phyloP scores from a whole-genome alignment of 306 rosid genomes.

The Gastrolobium villosum region DNA sequence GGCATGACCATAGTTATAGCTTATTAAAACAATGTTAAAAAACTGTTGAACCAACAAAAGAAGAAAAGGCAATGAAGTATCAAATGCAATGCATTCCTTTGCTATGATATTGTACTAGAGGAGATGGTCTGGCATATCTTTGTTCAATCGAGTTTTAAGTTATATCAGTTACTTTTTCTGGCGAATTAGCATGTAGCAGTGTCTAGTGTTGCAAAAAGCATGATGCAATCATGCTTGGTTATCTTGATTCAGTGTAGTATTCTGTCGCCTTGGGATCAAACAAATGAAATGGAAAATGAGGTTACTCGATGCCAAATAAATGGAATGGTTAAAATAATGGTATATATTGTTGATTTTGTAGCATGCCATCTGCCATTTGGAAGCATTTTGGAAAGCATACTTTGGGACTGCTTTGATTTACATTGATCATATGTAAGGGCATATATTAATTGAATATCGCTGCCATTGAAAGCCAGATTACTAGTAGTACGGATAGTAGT shows the following conservation, averaged over 20 bases:
- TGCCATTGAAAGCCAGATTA: background rate
- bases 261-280: background rate
- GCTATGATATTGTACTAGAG: constrained; percentile 25
- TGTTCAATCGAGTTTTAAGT: background rate
- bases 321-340: background rate
- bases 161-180: background rate
- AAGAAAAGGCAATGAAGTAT: constrained; percentile 4
- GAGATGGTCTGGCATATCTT: background rate
- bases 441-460: background rate
- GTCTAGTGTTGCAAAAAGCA: constrained; percentile 3
- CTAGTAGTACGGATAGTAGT: background rate
- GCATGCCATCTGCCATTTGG: background rate
- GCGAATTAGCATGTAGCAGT: constrained; percentile 20
- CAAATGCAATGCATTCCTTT: constrained; percentile 9
- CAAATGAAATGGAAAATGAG: constrained; percentile 19
- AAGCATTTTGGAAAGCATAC: background rate
- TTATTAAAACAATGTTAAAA: background rate
- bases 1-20: background rate
- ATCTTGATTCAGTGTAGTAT: constrained; percentile 5
- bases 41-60: background rate
- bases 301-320: background rate
- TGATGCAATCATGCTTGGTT: background rate
- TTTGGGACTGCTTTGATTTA: constrained; percentile 5
- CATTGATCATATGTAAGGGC: constrained; percentile 4
- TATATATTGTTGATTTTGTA: constrained; percentile 1